Conservation (phyloP, 768 basidiomycete species). For the Calocera cornea region DNA sequence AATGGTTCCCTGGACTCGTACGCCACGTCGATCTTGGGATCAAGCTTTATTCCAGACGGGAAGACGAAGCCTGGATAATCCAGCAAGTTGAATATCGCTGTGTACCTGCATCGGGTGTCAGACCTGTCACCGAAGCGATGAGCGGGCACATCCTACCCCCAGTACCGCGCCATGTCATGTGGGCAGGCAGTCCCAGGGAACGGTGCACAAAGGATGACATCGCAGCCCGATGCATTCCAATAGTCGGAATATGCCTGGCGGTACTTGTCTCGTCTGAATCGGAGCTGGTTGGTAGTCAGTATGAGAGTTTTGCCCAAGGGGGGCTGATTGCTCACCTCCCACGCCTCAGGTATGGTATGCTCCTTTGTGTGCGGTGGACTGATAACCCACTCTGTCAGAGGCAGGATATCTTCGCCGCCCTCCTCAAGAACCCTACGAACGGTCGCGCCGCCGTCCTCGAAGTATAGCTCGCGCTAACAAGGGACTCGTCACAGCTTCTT, state of each 20-base stretch:
- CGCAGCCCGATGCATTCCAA: neutral
- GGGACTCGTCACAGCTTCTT: neutral
- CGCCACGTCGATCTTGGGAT: neutral
- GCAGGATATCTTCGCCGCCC: conserved; percentile 2
- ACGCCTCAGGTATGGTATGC: neutral
- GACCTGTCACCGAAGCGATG: neutral
- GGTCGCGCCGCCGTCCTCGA: conserved; percentile 6
- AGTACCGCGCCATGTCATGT: conserved; percentile 7
- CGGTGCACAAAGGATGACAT: conserved; percentile 8
- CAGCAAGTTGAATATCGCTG: conserved; percentile 19
- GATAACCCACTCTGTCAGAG: neutral
- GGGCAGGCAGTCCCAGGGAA: neutral
- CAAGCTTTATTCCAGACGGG: conserved; percentile 16
- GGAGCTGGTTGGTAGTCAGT: neutral
- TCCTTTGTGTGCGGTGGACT: neutral
- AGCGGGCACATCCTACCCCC: conserved; percentile 1
- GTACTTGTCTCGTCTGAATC: neutral
- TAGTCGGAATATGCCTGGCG: neutral
- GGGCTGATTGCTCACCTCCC: neutral
- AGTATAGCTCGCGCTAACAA: neutral
- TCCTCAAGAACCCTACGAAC: conserved; percentile 7
- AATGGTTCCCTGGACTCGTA: neutral
- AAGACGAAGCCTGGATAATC: conserved; percentile 19
- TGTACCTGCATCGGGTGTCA: conserved; percentile 16
- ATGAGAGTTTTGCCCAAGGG: neutral